Conservation (phyloP, 495 filamentous ascomycete genomes). For the Penicillium mononematosum region DNA sequence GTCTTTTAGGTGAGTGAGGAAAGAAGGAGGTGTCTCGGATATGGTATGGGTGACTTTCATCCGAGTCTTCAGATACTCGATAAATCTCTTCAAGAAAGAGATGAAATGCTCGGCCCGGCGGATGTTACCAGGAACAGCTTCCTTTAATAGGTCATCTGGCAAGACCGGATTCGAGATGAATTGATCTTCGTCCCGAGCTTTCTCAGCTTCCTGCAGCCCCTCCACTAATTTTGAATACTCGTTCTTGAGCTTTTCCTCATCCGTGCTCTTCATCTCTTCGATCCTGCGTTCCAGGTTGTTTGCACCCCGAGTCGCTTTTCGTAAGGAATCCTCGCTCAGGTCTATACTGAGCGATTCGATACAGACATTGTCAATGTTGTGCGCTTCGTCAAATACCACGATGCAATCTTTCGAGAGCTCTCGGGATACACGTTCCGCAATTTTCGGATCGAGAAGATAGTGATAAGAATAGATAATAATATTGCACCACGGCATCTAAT, state of each 20-base stretch:
- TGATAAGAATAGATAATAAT: conserved; percentile 99
- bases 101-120: conserved; percentile 95
- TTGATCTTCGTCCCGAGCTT: conserved; percentile 85
- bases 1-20: conserved; percentile 89
- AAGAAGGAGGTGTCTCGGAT: conserved; percentile 92
- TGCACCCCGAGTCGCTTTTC: conserved; percentile 84
- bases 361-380: conserved; percentile 99
- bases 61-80: conserved; percentile 96
- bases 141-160: conserved; percentile 51
- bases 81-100: conserved; percentile 89
- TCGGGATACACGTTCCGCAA: conserved; percentile 92
- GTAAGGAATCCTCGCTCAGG: conserved; percentile 87
- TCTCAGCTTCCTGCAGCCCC: conserved; percentile 81
- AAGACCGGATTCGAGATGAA: conserved; percentile 89
- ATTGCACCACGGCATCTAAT: conserved; percentile 94
- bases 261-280: conserved; percentile 85
- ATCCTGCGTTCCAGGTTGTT: conserved; percentile 88
- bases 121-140: conserved; percentile 96
- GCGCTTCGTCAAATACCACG: conserved; percentile 97
- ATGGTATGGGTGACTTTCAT: conserved; percentile 99
- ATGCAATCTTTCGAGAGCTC: conserved; percentile 98
- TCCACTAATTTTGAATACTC: conserved; percentile 97
- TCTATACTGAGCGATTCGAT: conserved; percentile 98
- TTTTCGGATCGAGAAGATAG: conserved; percentile 96
- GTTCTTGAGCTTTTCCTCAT: conserved; percentile 87